Base-by-base conservation (phyloP, 495 filamentous ascomycete genomes). In the Aspergillus hancockii region DNA sequence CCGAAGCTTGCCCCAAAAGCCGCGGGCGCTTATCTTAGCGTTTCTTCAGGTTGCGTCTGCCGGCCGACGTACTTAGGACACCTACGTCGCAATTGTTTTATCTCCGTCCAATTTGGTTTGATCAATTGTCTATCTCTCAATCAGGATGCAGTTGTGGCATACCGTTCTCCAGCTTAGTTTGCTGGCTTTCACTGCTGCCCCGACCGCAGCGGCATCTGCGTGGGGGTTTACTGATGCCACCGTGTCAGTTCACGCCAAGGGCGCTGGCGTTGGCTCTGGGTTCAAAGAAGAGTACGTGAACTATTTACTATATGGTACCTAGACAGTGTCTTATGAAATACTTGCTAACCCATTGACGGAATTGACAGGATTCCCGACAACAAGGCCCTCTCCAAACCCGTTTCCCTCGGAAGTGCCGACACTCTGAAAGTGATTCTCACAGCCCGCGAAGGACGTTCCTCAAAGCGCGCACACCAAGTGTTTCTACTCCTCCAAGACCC, bases 201-300 rank as follows among this genome's bases (percentile, higher is more conserved):
- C 75, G n/a, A 65, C 66, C 45, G 74, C 59, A 16, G 87, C 90
- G 43, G 89, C 90, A 52, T 84, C 90, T 34, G 85, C 85, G 30
- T 97, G 92, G 92, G 83, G 85, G 19, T 94, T 94, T 72, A 83
- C 88, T 68, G 91, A 96, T 81, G 92, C 88, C 71, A 90, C 85
- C 65, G 74, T 97, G 71, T 83, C 86, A 55, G 81, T 97, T 63
- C 83, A 85, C 69, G 74, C 82, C 50, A 96, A 92, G 78, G 85
- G 83, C 52, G 77, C 83, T 21, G 88, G 85, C 23, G 79, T 86
- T 51, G 83, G 83, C 40, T 76, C 74, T 55, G 84, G 82, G 22
- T 68, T 83, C 65, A 95, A 92, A 75, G 85, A 92, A 73, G 85
- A 88, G 90, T 93, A 83, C 43, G 80, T 66, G 14, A 38, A 18